Evolutionary conservation across 2,329 filamentous ascomycete species (phyloP).

Genomic region (Leptographium wingfieldii): DNA sequence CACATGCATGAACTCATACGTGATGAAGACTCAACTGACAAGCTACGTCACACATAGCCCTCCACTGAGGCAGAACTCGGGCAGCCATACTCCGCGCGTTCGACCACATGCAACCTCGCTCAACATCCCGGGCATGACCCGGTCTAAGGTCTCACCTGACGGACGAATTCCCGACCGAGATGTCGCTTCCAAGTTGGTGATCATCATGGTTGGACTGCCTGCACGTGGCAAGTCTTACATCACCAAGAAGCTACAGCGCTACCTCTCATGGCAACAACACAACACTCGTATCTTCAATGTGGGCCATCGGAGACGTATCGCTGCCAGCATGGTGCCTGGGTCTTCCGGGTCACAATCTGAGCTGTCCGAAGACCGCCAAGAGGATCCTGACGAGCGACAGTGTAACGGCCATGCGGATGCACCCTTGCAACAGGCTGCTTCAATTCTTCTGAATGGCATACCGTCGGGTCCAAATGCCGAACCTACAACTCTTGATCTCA

Average conservation of each 20-base stretch:
- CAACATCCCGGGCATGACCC: constrained; percentile 92
- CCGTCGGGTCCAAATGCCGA: constrained; percentile 26
- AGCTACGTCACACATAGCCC: constrained; percentile 32
- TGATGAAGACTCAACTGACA: constrained; percentile 5
- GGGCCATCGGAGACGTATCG: constrained; percentile 75
- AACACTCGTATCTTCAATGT: constrained; percentile 96
- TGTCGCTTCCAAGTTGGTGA: constrained; percentile 90
- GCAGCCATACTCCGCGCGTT: constrained; percentile 62
- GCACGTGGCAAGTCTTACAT: constrained; percentile 97
- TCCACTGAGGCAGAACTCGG: constrained; percentile 60
- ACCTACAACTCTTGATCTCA: constrained; percentile 26
- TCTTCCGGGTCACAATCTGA: constrained; percentile 9
- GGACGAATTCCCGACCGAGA: constrained; percentile 87
- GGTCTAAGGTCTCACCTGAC: constrained; percentile 89
- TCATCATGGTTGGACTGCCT: constrained; percentile 95
- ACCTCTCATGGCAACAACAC: constrained; percentile 95
- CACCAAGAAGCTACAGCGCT: constrained; percentile 92
- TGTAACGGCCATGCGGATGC: constrained; percentile 21
- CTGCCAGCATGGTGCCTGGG: constrained; percentile 43
- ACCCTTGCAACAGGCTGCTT: constrained; percentile 39
- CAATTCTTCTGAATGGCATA: constrained; percentile 45
- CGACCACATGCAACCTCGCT: constrained; percentile 82
- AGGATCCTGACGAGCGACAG: constrained; percentile 8
- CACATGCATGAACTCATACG: not conserved
- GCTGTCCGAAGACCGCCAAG: not conserved